A percentile compares a stretch with the other conserved stretches of the same genome.
phyloP scores from a whole-genome alignment of 768 basidiomycete species.

The Suillus lakei region DNA sequence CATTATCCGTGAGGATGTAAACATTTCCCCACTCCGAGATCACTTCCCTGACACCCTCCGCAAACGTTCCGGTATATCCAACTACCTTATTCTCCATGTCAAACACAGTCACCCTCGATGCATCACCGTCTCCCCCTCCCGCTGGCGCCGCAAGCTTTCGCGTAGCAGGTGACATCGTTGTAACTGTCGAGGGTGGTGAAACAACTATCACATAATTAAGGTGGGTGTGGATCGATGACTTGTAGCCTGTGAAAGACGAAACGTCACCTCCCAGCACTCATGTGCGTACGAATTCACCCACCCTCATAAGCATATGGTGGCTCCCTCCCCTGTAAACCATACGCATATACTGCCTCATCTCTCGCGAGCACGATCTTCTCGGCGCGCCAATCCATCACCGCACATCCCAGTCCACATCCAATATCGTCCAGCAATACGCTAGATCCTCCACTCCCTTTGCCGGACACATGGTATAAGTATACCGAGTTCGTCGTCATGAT shows the following conservation, averaged over 20 bases:
- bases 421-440: conserved; percentile 83
- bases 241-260: conserved; percentile 36
- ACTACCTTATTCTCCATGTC: conserved; percentile 93
- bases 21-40: conserved; percentile 83
- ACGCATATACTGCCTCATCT: conserved; percentile 91
- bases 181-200: conserved; percentile 80
- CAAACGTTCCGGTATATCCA: conserved; percentile 81
- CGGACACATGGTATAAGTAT: conserved; percentile 74
- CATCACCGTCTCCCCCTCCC: conserved; percentile 50
- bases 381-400: conserved; percentile 75
- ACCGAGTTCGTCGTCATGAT: conserved; percentile 89
- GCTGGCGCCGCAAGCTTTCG: conserved; percentile 26
- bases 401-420: conserved; percentile 85
- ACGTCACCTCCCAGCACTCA: background rate
- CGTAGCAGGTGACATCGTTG: conserved; percentile 60
- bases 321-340: conserved; percentile 76
- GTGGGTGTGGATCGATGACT: conserved; percentile 77
- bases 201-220: conserved; percentile 89
- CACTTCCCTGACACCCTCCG: conserved; percentile 82
- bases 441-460: conserved; percentile 67
- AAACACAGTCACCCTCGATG: conserved; percentile 83
- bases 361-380: conserved; percentile 79
- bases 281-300: conserved; percentile 30
- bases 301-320: conserved; percentile 94
- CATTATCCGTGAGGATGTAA: conserved; percentile 79